Percentiles rank a stretch among this genome's conserved stretches.
These are phyloP conservation scores for Butyriboletus appendiculatus DNA, from an alignment of 1,284 basidiomycete species.

Conservation along the genomic window DNA sequence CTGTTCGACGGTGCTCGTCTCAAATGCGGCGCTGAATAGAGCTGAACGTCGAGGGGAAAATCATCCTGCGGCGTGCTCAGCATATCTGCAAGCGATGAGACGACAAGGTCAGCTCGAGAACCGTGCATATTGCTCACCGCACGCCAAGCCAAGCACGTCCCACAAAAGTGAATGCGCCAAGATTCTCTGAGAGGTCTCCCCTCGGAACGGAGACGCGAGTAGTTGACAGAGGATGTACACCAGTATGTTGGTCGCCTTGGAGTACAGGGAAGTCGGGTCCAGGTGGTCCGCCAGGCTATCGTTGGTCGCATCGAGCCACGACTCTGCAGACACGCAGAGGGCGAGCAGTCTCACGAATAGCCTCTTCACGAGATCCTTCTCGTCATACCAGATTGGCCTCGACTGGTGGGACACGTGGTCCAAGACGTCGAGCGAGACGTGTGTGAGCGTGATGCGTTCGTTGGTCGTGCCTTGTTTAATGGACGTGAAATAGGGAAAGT, in stretches of 20 bases:
- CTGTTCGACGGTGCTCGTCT: constrained; percentile 17
- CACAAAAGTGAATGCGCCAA: constrained; percentile 44
- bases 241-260: constrained; percentile 37
- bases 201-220: constrained; percentile 38
- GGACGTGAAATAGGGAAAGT: constrained; percentile 48
- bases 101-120: not conserved
- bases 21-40: constrained; percentile 27
- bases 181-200: constrained; percentile 43
- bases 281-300: constrained; percentile 37
- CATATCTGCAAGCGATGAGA: constrained; percentile 36
- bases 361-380: constrained; percentile 46
- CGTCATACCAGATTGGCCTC: constrained; percentile 49
- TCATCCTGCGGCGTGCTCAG: constrained; percentile 34
- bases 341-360: constrained; percentile 53
- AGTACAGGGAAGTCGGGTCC: constrained; percentile 41
- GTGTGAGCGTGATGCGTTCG: constrained; percentile 57
- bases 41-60: constrained; percentile 37
- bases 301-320: constrained; percentile 52
- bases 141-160: constrained; percentile 44
- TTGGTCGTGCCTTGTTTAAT: constrained; percentile 52
- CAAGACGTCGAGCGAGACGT: constrained; percentile 54
- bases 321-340: constrained; percentile 54
- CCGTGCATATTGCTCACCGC: constrained; percentile 40
- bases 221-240: constrained; percentile 42
- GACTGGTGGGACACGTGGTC: constrained; percentile 48